Evolutionary conservation across 441 rosid species (phyloP).

Genomic region (Macaranga tanarius): DNA sequence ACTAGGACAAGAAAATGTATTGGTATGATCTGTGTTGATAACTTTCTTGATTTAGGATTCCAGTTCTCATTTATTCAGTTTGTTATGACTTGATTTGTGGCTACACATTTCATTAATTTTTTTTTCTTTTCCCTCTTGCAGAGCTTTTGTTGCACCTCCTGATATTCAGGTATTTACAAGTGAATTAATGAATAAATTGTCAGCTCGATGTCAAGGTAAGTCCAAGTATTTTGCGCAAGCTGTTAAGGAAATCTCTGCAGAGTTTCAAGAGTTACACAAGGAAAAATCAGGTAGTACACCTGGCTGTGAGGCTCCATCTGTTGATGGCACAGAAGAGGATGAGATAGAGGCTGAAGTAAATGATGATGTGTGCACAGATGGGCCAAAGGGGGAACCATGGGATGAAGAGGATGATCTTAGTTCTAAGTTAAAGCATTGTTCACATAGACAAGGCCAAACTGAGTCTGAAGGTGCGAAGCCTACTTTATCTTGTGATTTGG

Average conservation of each 20-base stretch:
- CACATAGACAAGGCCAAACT: constrained; percentile 34
- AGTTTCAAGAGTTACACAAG: constrained; percentile 65
- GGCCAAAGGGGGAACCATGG: constrained; percentile 37
- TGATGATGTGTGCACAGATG: constrained; percentile 31
- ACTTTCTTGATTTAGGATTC: not conserved
- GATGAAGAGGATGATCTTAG: constrained; percentile 38
- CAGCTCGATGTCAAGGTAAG: constrained; percentile 70
- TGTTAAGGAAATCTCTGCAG: constrained; percentile 74
- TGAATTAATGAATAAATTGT: constrained; percentile 76
- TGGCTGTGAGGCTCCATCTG: constrained; percentile 44
- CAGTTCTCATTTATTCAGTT: not conserved
- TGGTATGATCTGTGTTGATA: not conserved
- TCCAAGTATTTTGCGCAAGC: constrained; percentile 78
- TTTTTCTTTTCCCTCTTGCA: constrained; percentile 36
- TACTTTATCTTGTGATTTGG: constrained; percentile 37
- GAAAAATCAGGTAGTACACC: constrained; percentile 41
- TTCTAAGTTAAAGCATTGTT: constrained; percentile 41
- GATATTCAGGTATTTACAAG: constrained; percentile 84
- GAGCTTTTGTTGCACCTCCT: constrained; percentile 87
- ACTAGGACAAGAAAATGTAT: not conserved
- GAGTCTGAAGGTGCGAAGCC: constrained; percentile 52
- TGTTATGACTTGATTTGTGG: not conserved
- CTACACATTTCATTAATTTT: too few species aligned
- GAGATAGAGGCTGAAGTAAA: constrained; percentile 40
- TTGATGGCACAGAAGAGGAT: constrained; percentile 48